Base-by-base conservation (phyloP, 169 alveolate species). In the Toxoplasma gondii region DNA sequence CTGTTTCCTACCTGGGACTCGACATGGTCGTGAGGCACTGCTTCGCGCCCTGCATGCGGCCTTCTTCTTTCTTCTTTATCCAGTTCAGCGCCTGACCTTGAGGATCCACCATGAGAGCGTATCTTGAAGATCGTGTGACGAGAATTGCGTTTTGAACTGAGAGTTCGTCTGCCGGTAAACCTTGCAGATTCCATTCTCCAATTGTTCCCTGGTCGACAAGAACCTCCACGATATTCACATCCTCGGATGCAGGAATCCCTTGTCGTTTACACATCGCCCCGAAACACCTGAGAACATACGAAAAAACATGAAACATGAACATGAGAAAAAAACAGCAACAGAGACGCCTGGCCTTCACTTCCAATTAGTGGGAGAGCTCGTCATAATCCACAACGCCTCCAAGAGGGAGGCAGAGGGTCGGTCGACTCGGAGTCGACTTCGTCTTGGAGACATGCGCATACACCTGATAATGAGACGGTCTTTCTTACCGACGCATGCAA, bases 91-190 rank as follows among this genome's bases (percentile, higher is more conserved):
- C 99, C 97, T 99, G 99, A 91, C 98, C 97, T 88, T 96, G 99
- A 10, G 99, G 99, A 95, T 99, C 99, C 41, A 99, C 98, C 94
- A 99, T 97, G 58, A 99, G 97, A 43, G 99, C 99, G 98, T 99
- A 99, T 93, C 99, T 97, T 92, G 98, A 97, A 69, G 99, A 98
- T 29, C 99, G 97, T 39, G 99, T 97, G 36, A 98, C 98, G 86
- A 99, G 97, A 80, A 98, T 96, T 12, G 99, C 99, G 96, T 98
- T 99, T 96, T 98, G 99, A 91, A 98, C 97, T 83, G 99, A 98
- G 95, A 99, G 98, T 78, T 98, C 98, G 98, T 99, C 99, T 22
- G 99, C 97, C 64, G 99, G 99, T 53, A 98, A 96, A 54, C 99
- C 99, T 93, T 98, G 99, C 93, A 98, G 93, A 70, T 94, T 96